Conservation (phyloP, 192 early-diverging fungal genomes). For the Diversispora epigaea region DNA sequence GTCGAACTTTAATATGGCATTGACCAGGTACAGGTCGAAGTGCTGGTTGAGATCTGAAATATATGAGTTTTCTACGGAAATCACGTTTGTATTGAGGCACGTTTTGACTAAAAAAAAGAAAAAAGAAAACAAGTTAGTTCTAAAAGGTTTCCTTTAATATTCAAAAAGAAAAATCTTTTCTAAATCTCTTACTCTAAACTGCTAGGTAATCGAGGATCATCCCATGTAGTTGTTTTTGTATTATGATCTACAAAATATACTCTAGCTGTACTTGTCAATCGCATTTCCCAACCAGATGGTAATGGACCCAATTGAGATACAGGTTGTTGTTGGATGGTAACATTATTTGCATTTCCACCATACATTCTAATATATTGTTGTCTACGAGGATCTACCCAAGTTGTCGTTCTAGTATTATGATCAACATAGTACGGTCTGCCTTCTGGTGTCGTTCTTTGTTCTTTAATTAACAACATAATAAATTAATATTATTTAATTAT, state of each 20-base stretch:
- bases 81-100: conserved; percentile 99
- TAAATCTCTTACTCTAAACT: conserved; percentile 57
- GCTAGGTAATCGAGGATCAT: conserved; percentile 85
- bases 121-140: neutral
- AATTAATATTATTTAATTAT: neutral
- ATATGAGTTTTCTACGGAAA: conserved; percentile 95
- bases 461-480: conserved; percentile 31
- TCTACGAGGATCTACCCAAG: conserved; percentile 86
- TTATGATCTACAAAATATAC: conserved; percentile 99
- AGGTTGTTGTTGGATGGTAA: conserved; percentile 70
- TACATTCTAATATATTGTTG: conserved; percentile 59
- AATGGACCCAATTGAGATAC: conserved; percentile 80
- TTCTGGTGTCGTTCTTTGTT: conserved; percentile 75
- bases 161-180: neutral
- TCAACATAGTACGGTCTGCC: conserved; percentile 89
- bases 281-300: conserved; percentile 99
- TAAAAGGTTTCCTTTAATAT: neutral
- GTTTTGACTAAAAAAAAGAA: conserved; percentile 50
- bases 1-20: conserved; percentile 89
- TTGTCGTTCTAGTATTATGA: conserved; percentile 85
- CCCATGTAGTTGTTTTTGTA: conserved; percentile 98
- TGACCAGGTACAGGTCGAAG: conserved; percentile 87
- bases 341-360: conserved; percentile 54
- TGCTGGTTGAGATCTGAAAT: conserved; percentile 91
- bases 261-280: conserved; percentile 87